Evolutionary conservation across 129 eudicot genomes (phyloP).

Genomic region (Silybum marianum): DNA sequence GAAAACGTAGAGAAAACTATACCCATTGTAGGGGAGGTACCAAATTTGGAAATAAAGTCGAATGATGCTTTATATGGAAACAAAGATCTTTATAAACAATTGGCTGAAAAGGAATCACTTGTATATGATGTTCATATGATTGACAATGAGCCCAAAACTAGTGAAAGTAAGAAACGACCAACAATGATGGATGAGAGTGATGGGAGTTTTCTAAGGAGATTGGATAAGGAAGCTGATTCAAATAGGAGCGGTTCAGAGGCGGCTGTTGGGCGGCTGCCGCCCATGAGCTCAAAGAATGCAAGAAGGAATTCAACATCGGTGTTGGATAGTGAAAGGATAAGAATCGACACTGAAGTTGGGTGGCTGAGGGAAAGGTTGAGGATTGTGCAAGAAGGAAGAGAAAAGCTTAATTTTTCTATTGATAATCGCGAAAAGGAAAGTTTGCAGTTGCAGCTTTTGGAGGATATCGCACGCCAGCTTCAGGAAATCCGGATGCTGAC

Average conservation of each 20-base stretch:
- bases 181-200: constrained; percentile 10
- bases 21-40: constrained; percentile 41
- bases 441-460: constrained; percentile 77
- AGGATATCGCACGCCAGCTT: constrained; percentile 73
- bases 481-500: constrained; percentile 72
- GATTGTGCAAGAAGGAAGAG: constrained; percentile 73
- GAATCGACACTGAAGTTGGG: constrained; percentile 71
- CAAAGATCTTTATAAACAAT: neutral
- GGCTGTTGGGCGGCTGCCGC: constrained; percentile 56
- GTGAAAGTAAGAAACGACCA: constrained; percentile 13
- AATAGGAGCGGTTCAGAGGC: constrained; percentile 43
- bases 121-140: constrained; percentile 73
- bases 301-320: constrained; percentile 60
- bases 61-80: constrained; percentile 8
- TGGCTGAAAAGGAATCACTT: constrained; percentile 34
- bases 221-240: constrained; percentile 20
- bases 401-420: constrained; percentile 60
- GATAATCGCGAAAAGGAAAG: constrained; percentile 70
- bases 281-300: constrained; percentile 37
- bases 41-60: constrained; percentile 17
- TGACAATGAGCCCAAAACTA: constrained; percentile 32
- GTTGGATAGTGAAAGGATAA: constrained; percentile 65
- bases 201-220: constrained; percentile 21
- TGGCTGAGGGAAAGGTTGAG: constrained; percentile 70
- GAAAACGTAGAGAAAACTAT: constrained; percentile 49